Percentiles rank a stretch among this genome's conserved stretches.
These are phyloP conservation scores for Xylariaceae sp. DNA, from an alignment of 2,329 filamentous ascomycete genomes.

Conservation along the genomic window DNA sequence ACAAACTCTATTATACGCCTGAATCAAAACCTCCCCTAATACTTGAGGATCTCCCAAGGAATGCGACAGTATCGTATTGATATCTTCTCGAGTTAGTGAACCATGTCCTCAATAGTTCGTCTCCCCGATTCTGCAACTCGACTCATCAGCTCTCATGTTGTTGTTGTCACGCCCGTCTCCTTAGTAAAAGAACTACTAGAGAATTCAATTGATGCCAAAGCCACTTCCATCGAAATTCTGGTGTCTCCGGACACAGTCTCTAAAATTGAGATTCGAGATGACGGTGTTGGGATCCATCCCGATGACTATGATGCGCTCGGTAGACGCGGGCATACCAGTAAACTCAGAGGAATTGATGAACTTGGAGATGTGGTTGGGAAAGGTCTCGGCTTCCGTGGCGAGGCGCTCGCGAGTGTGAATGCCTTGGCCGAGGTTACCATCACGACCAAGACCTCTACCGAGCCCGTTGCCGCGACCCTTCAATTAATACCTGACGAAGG, in stretches of 20 bases:
- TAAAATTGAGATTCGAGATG: constrained; percentile 66
- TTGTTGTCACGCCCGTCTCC: constrained; percentile 55
- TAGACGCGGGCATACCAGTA: constrained; percentile 69
- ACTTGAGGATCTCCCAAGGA: too few species aligned
- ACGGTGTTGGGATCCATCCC: constrained; percentile 64
- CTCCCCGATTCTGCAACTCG: constrained; percentile 48
- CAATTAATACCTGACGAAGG: constrained; percentile 40
- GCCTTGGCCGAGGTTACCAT: constrained; percentile 57
- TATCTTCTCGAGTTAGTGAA: neutral
- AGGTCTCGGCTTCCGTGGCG: constrained; percentile 71
- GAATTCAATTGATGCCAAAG: constrained; percentile 69
- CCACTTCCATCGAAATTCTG: constrained; percentile 61
- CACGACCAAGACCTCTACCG: constrained; percentile 59
- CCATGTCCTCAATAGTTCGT: constrained; percentile 38
- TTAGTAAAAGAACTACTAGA: constrained; percentile 75
- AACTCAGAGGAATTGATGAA: constrained; percentile 62
- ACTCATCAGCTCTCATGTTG: constrained; percentile 57
- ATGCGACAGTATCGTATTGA: neutral
- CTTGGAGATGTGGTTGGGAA: constrained; percentile 51
- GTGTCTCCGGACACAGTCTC: constrained; percentile 64
- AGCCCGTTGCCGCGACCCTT: constrained; percentile 54
- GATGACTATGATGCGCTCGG: constrained; percentile 61
- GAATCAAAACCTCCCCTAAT: too few species aligned
- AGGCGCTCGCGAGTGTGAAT: constrained; percentile 65
- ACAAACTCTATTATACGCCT: too few species aligned